Conservation (phyloP, 2,329 filamentous ascomycete genomes). For the Fusarium pininemorale region DNA sequence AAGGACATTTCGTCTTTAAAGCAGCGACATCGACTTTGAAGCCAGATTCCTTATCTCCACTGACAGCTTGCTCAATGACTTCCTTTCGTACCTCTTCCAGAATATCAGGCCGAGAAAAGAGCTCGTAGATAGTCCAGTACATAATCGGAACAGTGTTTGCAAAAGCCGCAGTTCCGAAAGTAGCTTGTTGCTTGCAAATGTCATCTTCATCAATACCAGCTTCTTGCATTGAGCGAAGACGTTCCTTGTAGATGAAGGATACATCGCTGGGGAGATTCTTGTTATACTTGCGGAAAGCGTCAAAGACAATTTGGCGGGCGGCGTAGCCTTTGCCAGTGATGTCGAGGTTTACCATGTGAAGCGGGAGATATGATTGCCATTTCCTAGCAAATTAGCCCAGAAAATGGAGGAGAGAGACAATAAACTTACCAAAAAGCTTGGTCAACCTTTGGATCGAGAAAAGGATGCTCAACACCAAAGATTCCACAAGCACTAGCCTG, state of each 20-base stretch:
- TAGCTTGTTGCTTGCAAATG: slow-evolving; percentile 23
- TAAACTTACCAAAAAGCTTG: slow-evolving; percentile 25
- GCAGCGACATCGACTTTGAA: slow-evolving; percentile 20
- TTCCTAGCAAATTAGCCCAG: background rate
- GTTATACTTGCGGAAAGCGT: slow-evolving; percentile 28
- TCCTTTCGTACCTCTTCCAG: slow-evolving; percentile 20
- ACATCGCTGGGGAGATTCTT: slow-evolving; percentile 17
- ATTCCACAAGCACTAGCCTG: slow-evolving; percentile 35
- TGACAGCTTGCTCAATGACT: slow-evolving; percentile 3
- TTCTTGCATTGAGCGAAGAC: slow-evolving; percentile 4
- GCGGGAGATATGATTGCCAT: slow-evolving; percentile 27
- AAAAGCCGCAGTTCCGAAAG: slow-evolving; percentile 26
- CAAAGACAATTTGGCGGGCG: slow-evolving; percentile 26
- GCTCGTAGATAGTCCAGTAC: slow-evolving; percentile 29
- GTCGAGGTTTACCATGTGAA: slow-evolving; percentile 19
- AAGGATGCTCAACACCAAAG: slow-evolving; percentile 27
- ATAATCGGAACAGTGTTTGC: slow-evolving; percentile 25
- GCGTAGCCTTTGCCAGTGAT: slow-evolving; percentile 25
- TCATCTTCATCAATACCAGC: slow-evolving; percentile 27
- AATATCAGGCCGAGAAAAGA: slow-evolving; percentile 21
- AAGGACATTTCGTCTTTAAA: slow-evolving; percentile 26
- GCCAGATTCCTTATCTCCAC: background rate
- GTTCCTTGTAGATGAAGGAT: slow-evolving; percentile 17
- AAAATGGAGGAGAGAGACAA: too few relatives aligned
- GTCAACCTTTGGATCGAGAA: slow-evolving; percentile 22